These are phyloP conservation scores for Penicillium olsonii DNA, from an alignment of 2,329 filamentous ascomycete species.

Conservation along the genomic window DNA sequence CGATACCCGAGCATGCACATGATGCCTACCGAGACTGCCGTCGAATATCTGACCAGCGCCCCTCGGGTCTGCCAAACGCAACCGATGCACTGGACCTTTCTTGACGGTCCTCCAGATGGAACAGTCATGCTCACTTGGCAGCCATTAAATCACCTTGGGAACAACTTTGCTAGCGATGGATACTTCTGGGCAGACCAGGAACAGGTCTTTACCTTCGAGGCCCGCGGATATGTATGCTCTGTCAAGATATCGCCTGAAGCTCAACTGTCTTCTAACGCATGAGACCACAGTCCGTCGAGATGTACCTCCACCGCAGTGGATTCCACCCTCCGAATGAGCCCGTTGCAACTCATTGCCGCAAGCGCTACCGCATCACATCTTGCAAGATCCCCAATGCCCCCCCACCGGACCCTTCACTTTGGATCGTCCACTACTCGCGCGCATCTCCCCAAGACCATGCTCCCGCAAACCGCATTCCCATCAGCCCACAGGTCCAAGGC, in stretches of 20 bases:
- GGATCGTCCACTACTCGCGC: conserved; percentile 87
- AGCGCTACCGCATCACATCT: conserved; percentile 82
- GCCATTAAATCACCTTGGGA: conserved; percentile 68
- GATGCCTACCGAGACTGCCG: conserved; percentile 73
- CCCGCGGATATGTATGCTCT: conserved; percentile 63
- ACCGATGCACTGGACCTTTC: conserved; percentile 90
- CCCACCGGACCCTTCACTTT: conserved; percentile 76
- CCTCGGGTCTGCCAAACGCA: conserved; percentile 81
- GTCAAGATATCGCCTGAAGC: background rate
- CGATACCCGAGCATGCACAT: conserved; percentile 74
- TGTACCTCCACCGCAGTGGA: conserved; percentile 79
- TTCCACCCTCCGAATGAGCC: conserved; percentile 73
- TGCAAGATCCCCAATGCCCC: conserved; percentile 68
- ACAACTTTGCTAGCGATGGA: conserved; percentile 84
- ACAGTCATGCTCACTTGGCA: conserved; percentile 88
- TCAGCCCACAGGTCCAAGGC: conserved; percentile 44
- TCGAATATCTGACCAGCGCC: conserved; percentile 79
- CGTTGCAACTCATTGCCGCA: conserved; percentile 73
- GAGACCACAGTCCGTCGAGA: conserved; percentile 77
- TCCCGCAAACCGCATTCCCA: conserved; percentile 60
- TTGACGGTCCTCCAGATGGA: conserved; percentile 79
- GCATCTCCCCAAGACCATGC: conserved; percentile 73
- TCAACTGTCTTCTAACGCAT: conserved; percentile 8
- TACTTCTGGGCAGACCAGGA: conserved; percentile 88
- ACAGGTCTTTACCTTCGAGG: conserved; percentile 72